Evolutionary conservation across 805 yeast species (phyloP), one percentile per base, ranked within the genome.

Genomic region (Schizosaccharomyces japonicus): DNA sequence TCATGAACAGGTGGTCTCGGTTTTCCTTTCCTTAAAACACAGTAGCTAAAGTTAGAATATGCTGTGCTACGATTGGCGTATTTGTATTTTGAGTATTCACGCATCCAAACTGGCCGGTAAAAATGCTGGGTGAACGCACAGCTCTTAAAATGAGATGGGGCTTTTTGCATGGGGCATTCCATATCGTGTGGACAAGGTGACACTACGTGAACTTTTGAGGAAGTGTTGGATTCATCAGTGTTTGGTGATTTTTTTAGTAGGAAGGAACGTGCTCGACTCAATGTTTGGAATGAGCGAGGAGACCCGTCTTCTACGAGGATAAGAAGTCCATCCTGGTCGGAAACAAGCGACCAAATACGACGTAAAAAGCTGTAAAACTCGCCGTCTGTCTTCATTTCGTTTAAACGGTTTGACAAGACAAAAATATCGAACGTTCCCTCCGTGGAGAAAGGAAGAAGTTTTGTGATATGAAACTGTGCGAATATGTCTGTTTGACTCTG

Each of bases 151-250:
- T n/a, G n/a, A n/a, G n/a, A n/a, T n/a, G n/a, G n/a, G n/a, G n/a
- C 46, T 29, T 17, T 29, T 10, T 30, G 8, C 17, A 45, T 30
- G 39, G 47, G 47, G 23, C 47, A 45, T n/a, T 31, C 36, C 19
- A 15, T 31, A 10, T 45, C 47, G 39, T 45, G 47, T 4, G 47
- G 47, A 17, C 47, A 45, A 15, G 47, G 47, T 6, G 47, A 44
- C 4, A 45, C 26, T 8, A 45, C 26, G 8, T 31, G 21, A 11
- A 25, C 47, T 2, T 45, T 31, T 3, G 27, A 13, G 3, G 17
- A 30, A 5, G 19, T 21, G 17, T 42, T 17, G n/a, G 28, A 15
- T 10, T n/a, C 32, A 30, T n/a, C n/a, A 17, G 17, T 36, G 13
- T 36, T 21, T 36, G 17, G 17, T 19, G 6, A n/a, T 36, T 21